phyloP scores from a whole-genome alignment of 768 basidiomycete species.

The Leccinum truebloodii region DNA sequence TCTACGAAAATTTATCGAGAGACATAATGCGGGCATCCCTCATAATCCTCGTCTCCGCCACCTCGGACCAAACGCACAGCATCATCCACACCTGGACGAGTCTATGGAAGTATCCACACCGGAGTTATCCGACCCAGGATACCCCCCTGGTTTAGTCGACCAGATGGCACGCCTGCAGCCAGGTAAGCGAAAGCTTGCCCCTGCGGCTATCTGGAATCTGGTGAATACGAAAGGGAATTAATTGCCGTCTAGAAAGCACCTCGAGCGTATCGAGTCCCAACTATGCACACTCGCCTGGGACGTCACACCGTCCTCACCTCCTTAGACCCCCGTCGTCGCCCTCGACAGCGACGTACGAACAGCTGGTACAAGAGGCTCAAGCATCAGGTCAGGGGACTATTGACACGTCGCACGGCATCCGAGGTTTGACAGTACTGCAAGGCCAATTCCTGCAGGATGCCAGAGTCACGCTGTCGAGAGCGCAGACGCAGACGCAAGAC shows the following conservation, averaged over 20 bases:
- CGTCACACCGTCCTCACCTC: slow-evolving; percentile 36
- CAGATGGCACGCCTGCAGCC: slow-evolving; percentile 37
- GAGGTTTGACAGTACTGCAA: slow-evolving; percentile 29
- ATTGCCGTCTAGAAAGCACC: slow-evolving; percentile 22
- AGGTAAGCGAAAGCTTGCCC: slow-evolving; percentile 23
- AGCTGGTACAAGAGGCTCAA: slow-evolving; percentile 57
- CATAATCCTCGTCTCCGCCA: slow-evolving; percentile 82
- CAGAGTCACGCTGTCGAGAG: slow-evolving; percentile 57
- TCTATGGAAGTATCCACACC: slow-evolving; percentile 37
- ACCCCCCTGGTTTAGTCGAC: slow-evolving; percentile 32
- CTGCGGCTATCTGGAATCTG: not conserved
- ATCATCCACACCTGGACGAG: slow-evolving; percentile 32
- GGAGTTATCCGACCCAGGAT: slow-evolving; percentile 36
- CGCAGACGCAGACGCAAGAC: slow-evolving; percentile 72
- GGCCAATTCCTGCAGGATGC: slow-evolving; percentile 65
- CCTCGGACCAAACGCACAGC: slow-evolving; percentile 34
- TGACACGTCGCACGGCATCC: slow-evolving; percentile 8
- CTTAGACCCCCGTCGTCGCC: slow-evolving; percentile 53
- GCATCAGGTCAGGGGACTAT: slow-evolving; percentile 52
- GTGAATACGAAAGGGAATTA: slow-evolving; percentile 6
- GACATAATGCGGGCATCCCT: slow-evolving; percentile 71
- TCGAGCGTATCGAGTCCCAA: slow-evolving; percentile 34
- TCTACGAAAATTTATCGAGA: slow-evolving; percentile 80
- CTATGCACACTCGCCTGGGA: slow-evolving; percentile 33
- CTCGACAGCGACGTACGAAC: slow-evolving; percentile 49